Conservation (phyloP, 2,329 filamentous ascomycete genomes). For the Exophiala sideris region DNA sequence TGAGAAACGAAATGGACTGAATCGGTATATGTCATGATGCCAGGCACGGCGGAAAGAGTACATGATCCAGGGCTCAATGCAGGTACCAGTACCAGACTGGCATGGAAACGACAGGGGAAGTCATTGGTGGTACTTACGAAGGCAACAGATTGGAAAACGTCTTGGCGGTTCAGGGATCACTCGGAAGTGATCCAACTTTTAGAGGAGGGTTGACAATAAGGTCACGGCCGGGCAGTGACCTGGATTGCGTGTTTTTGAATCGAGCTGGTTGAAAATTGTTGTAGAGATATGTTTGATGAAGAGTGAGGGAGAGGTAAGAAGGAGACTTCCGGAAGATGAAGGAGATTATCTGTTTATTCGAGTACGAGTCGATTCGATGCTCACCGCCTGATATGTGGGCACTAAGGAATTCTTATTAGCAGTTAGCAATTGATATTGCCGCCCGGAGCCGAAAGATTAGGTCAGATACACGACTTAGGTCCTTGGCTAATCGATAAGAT, state of each 20-base stretch:
- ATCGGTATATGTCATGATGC: background rate
- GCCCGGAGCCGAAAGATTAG: no score
- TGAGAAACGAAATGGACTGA: background rate
- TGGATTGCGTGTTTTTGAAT: background rate
- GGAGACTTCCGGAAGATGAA: background rate
- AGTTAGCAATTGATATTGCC: no score
- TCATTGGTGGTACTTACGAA: slow-evolving; percentile 63
- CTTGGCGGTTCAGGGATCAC: slow-evolving; percentile 62
- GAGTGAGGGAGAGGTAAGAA: slow-evolving; percentile 5
- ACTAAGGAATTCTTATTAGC: no score
- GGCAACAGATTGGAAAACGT: slow-evolving; percentile 99
- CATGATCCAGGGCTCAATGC: slow-evolving; percentile 17
- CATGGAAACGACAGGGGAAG: background rate
- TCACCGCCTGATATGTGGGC: background rate
- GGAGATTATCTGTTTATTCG: background rate
- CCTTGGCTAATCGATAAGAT: background rate
- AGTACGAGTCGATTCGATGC: background rate
- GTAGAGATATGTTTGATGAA: slow-evolving; percentile 1
- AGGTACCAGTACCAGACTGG: slow-evolving; percentile 20
- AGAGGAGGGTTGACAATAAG: slow-evolving; percentile 1
- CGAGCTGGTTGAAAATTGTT: background rate
- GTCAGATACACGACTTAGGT: no score
- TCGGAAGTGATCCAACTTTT: slow-evolving; percentile 26
- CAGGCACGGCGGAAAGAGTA: background rate
- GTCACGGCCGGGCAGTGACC: slow-evolving; percentile 19